phyloP scores from a whole-genome alignment of 495 filamentous ascomycete genomes.

The Aspergillus saccharolyticus region DNA sequence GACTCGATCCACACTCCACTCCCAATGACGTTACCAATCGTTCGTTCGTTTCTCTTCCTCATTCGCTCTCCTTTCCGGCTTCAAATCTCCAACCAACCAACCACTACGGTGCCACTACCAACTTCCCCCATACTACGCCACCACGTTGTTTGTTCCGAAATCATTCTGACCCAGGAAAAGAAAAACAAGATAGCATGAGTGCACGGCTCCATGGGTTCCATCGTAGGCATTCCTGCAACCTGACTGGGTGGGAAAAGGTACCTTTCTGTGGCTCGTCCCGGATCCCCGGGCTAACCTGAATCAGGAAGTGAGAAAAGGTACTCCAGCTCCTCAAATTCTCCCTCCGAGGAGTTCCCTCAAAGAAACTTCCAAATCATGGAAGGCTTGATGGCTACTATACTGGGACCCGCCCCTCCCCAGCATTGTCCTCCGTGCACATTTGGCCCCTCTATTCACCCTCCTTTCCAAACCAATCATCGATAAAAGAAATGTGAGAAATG shows the following conservation, averaged over 20 bases:
- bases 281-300: background rate
- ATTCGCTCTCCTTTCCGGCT: background rate
- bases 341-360: background rate
- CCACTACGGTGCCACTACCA: too few relatives aligned
- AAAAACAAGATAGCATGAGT: background rate
- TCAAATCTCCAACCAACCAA: background rate
- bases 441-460: background rate
- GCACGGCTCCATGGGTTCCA: background rate
- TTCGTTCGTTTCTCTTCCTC: background rate
- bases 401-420: background rate
- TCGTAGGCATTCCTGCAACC: background rate
- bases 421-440: background rate
- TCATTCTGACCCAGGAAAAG: too few relatives aligned
- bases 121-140: background rate
- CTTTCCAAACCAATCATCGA: background rate
- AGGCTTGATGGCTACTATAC: background rate
- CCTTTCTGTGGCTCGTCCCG: background rate
- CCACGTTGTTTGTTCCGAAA: background rate
- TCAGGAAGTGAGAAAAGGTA: background rate
- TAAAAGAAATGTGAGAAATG: background rate
- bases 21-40: background rate
- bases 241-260: background rate
- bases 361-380: background rate
- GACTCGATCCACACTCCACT: background rate
- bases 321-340: background rate